These are phyloP conservation scores for Penicillium sp. DNA, from an alignment of 2,329 filamentous ascomycete genomes.

Conservation along the genomic window DNA sequence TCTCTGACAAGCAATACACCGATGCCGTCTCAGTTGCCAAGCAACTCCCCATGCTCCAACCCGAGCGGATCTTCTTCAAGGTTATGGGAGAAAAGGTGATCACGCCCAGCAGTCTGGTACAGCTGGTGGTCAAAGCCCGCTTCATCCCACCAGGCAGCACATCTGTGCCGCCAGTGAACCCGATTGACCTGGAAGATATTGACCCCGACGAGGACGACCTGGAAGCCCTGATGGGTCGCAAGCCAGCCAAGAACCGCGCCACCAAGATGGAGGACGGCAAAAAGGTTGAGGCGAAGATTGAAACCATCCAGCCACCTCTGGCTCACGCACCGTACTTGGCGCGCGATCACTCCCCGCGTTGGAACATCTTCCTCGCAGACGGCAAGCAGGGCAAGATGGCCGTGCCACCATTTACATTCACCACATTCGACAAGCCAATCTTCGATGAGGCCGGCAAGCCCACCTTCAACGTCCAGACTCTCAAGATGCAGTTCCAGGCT, in stretches of 20 bases:
- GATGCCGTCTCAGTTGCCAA: constrained; percentile 73
- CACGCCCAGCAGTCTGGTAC: constrained; percentile 87
- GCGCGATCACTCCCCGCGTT: constrained; percentile 83
- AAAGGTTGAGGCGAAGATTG: constrained; percentile 58
- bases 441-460: constrained; percentile 77
- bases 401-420: constrained; percentile 94
- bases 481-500: constrained; percentile 96
- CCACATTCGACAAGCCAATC: constrained; percentile 84
- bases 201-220: constrained; percentile 92
- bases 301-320: constrained; percentile 74
- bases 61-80: constrained; percentile 97
- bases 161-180: constrained; percentile 71
- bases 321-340: constrained; percentile 87
- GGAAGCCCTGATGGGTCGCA: constrained; percentile 77
- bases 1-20: constrained; percentile 74
- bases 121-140: constrained; percentile 90
- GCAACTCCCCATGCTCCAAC: constrained; percentile 78
- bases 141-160: constrained; percentile 83
- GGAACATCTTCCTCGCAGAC: constrained; percentile 94
- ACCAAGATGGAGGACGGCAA: constrained; percentile 57
- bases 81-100: constrained; percentile 92
- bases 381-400: constrained; percentile 94
- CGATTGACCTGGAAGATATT: constrained; percentile 80
- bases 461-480: constrained; percentile 90
- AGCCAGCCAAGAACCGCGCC: constrained; percentile 61